Percentiles rank a stretch among this genome's conserved stretches.
These are phyloP conservation scores for Fusarium albidum DNA, from an alignment of 2,329 filamentous ascomycete species.

Conservation along the genomic window DNA sequence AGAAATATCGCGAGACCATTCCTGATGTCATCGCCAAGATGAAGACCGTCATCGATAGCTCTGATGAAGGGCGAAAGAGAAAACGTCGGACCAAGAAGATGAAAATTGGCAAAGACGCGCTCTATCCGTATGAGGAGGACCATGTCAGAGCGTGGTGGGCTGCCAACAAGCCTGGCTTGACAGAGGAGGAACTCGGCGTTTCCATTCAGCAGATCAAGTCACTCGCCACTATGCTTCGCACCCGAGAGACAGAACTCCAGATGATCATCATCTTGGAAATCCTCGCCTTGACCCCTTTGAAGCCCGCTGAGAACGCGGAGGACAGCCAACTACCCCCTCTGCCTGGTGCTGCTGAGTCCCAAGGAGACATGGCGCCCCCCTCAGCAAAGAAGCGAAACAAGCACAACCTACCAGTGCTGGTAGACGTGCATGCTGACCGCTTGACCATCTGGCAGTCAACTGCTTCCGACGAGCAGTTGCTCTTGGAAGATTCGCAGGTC, in stretches of 20 bases:
- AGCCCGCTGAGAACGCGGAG: conserved; percentile 49
- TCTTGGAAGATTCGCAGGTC: conserved; percentile 59
- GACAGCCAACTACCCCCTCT: conserved; percentile 58
- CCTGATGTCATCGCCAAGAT: conserved; percentile 67
- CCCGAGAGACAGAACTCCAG: conserved; percentile 81
- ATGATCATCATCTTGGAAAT: conserved; percentile 83
- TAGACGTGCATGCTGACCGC: conserved; percentile 79
- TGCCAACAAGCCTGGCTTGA: conserved; percentile 60
- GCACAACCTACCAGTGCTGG: conserved; percentile 69
- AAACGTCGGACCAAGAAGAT: conserved; percentile 69
- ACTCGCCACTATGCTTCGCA: conserved; percentile 71
- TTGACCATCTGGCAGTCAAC: conserved; percentile 87
- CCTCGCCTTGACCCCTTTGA: conserved; percentile 70
- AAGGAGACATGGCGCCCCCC: conserved; percentile 40
- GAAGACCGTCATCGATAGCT: conserved; percentile 64
- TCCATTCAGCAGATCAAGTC: conserved; percentile 65
- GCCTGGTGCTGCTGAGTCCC: conserved; percentile 47
- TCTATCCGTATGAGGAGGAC: conserved; percentile 73
- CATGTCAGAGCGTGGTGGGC: conserved; percentile 76
- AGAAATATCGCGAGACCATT: conserved; percentile 79
- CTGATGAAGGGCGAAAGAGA: conserved; percentile 55
- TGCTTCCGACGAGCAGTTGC: conserved; percentile 64
- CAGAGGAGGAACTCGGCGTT: conserved; percentile 57
- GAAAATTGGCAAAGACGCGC: conserved; percentile 72
- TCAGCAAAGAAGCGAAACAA: conserved; percentile 64